Evolutionary conservation across 1,284 basidiomycete genomes (phyloP).

Genomic region (Heterobasidion occidentale): DNA sequence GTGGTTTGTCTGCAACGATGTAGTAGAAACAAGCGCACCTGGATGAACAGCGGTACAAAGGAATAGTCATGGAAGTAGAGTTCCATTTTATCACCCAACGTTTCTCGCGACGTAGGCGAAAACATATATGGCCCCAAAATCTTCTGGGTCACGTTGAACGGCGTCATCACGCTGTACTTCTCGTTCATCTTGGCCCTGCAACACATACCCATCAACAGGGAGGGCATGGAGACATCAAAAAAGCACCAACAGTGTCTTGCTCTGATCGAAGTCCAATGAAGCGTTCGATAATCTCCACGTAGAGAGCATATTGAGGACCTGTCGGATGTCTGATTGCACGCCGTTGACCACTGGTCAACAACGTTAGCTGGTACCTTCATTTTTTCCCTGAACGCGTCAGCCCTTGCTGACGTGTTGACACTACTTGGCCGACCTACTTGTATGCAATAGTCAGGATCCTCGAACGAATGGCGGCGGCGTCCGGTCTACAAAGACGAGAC

Average conservation of each 20-base stretch:
- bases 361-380: slow-evolving; percentile 88
- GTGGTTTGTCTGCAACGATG: neutral
- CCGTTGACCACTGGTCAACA: slow-evolving; percentile 86
- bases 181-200: slow-evolving; percentile 81
- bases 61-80: slow-evolving; percentile 95
- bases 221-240: neutral
- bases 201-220: slow-evolving; percentile 2
- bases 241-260: slow-evolving; percentile 72
- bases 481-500: slow-evolving; percentile 46
- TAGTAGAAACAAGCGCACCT: slow-evolving; percentile 37
- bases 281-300: slow-evolving; percentile 83
- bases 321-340: slow-evolving; percentile 91
- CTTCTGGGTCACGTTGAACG: slow-evolving; percentile 83
- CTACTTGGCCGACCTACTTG: slow-evolving; percentile 47
- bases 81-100: slow-evolving; percentile 89
- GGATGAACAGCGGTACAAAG: slow-evolving; percentile 92
- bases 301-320: slow-evolving; percentile 96
- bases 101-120: slow-evolving; percentile 73
- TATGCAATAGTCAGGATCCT: slow-evolving; percentile 83
- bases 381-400: slow-evolving; percentile 60
- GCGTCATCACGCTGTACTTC: slow-evolving; percentile 87
- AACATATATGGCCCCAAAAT: slow-evolving; percentile 89
- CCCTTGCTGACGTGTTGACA: neutral
- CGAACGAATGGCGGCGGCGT: slow-evolving; percentile 69
- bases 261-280: slow-evolving; percentile 85